Conservation (phyloP, 2,329 filamentous ascomycete genomes). For the Penicillium sp. region DNA sequence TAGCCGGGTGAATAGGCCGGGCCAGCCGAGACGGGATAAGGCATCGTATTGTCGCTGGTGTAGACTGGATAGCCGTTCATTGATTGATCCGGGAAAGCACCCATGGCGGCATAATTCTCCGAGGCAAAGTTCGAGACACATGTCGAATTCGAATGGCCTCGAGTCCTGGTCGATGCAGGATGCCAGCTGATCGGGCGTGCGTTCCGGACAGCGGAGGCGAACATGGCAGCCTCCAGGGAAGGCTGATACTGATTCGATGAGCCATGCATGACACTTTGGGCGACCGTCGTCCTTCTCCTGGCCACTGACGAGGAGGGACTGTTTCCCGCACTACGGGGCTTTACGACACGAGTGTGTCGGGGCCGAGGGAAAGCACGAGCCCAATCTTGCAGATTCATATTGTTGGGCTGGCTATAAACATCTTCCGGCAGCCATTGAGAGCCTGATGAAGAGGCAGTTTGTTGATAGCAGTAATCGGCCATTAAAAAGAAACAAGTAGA, state of each 20-base stretch:
- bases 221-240: slow-evolving; percentile 43
- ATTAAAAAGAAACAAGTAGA: slow-evolving; percentile 20
- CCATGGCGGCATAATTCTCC: slow-evolving; percentile 20
- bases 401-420: slow-evolving; percentile 21
- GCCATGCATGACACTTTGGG: slow-evolving; percentile 45
- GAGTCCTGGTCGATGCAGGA: slow-evolving; percentile 51
- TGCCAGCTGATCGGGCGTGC: slow-evolving; percentile 71
- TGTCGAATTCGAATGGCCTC: slow-evolving; percentile 26
- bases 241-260: slow-evolving; percentile 36
- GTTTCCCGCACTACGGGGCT: slow-evolving; percentile 64
- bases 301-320: slow-evolving; percentile 56
- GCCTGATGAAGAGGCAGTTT: slow-evolving; percentile 24
- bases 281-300: slow-evolving; percentile 54
- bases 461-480: slow-evolving; percentile 30
- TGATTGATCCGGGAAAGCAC: slow-evolving; percentile 15
- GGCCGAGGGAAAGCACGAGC: slow-evolving; percentile 45
- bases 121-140: slow-evolving; percentile 18
- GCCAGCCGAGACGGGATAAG: slow-evolving; percentile 21
- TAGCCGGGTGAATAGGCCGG: slow-evolving; percentile 21
- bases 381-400: slow-evolving; percentile 39
- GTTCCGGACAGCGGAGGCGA: slow-evolving; percentile 38
- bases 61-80: slow-evolving; percentile 17
- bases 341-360: slow-evolving; percentile 55
- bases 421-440: slow-evolving; percentile 27
- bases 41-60: slow-evolving; percentile 19